Base-by-base conservation (phyloP, 2,329 filamentous ascomycete genomes). In the Cordyceps tenuipes region DNA sequence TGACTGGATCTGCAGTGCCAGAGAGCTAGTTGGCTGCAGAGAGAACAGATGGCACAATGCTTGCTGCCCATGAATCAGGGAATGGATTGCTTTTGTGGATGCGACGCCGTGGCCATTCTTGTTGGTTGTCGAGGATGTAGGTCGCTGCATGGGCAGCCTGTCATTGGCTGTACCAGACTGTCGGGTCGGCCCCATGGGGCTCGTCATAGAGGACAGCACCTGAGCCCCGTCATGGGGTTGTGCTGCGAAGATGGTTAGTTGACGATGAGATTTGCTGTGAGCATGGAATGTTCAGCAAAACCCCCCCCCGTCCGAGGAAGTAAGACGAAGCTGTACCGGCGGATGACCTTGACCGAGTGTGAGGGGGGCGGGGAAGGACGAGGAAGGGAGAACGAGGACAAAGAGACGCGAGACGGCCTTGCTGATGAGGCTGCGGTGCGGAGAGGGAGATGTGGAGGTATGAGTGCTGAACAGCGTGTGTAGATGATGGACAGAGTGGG, bases 161-260 rank as follows among this genome's bases (percentile, higher is more conserved):
- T 58, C n/a, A 62, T 62, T 62, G 60, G 60, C 49, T 62, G 60
- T 59, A 62, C 60, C 60, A 50, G 41, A 62, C 55, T 62, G 60
- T 59, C 60, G 60, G 60, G 60, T 62, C 60, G 48, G 31, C 31
- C 58, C 34, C 44, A 31, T 54, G 58, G 56, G 47, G 5, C 29
- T 29, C 51, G 46, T 44, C 19, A 17, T 26, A 23, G 39, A 51
- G 47, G 36, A 58, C 26, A 23, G n/a, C 36, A 34, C 34, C 47
- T 17, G 26, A 13, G 56, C 21, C n/a, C 12, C 31, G 36, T 7
- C n/a, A 31, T 36, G 48, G 39, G 39, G n/a, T 19, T 5, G 3
- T 15, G 36, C 12, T 39, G 9, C 1, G 31, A 17, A 1, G 19
- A 23, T 3, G 5, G n/a, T 19, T 39, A 57, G 48, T 13, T 10